Evolutionary conservation across 2,329 filamentous ascomycete genomes (phyloP), one percentile per base, ranked within the genome.

Genomic region (Fusarium humuli): DNA sequence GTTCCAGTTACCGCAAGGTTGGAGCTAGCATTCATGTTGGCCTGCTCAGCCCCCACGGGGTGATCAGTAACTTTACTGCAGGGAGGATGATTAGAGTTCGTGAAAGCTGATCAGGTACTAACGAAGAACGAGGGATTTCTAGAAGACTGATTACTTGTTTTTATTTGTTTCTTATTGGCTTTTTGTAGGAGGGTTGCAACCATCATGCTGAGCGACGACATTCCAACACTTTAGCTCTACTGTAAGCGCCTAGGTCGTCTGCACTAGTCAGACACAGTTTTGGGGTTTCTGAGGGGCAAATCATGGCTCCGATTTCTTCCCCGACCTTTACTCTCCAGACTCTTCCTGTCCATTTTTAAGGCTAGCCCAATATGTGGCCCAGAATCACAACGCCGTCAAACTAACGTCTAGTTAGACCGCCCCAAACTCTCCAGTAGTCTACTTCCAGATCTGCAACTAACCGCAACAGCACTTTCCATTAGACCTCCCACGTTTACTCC

Each of bases 391-490:
- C 32, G 8, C 47, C 14, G 23, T 54, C 10, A 25, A 29, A 6
- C 13, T 20, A 40, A n/a, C 6, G 22, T 59, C 40, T 46, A 18
- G 41, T 53, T 66, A 61, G 54, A 66, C 61, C 61, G 30, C 47
- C n/a, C 29, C 13, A 27, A 61, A 34, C 10, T 27, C 18, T 41
- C 7, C 18, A 42, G 46, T 61, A 40, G 37, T 34, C 37, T 65
- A 11, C 45, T 50, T 23, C 20, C 18, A 18, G 50, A 65, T 50
- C 44, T 64, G 50, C 61, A 34, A 34, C 45, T 32, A 57, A 45
- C 13, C 40, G n/a, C 16, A 7, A 44, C 6, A 23, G 23, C 27
- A 10, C 27, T 34, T 27, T 25, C 18, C 22, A 32, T 27, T 20
- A 5, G 5, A 29, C 7, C 23, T 61, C 53, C 52, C 44, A 49